Percentiles rank a stretch among this genome's conserved stretches.
phyloP scores from a whole-genome alignment of 1,139 yeast genomes.

The Candida tropicalis region DNA sequence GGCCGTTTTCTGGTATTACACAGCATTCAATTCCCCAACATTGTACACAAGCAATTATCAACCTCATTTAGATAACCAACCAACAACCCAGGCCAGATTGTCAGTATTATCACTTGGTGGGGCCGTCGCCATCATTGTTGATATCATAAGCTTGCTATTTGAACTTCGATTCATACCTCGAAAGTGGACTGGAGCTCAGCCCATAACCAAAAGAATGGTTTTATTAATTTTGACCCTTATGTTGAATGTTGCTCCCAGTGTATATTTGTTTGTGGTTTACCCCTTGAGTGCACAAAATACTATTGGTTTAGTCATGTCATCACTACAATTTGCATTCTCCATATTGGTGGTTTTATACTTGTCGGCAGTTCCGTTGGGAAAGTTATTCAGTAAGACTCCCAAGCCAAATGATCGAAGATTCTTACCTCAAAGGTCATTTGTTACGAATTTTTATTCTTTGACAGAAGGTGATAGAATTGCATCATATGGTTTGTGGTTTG shows the following conservation, averaged over 20 bases:
- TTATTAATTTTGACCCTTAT: constrained; percentile 31
- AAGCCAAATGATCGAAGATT: constrained; percentile 25
- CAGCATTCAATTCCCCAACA: constrained; percentile 55
- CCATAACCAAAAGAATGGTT: constrained; percentile 37
- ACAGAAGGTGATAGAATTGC: constrained; percentile 42
- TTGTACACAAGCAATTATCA: constrained; percentile 54
- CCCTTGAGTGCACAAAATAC: constrained; percentile 29
- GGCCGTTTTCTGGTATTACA: constrained; percentile 61
- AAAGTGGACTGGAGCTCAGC: constrained; percentile 56
- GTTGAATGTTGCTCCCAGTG: constrained; percentile 41
- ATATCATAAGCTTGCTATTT: constrained; percentile 42
- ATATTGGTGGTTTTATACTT: constrained; percentile 44
- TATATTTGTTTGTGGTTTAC: constrained; percentile 35
- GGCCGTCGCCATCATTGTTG: constrained; percentile 44
- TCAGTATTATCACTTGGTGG: constrained; percentile 57
- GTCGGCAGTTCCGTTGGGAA: constrained; percentile 49
- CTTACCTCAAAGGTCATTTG: constrained; percentile 38
- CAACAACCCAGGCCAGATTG: constrained; percentile 48
- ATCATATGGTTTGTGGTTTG: constrained; percentile 50
- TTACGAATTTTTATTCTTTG: constrained; percentile 37
- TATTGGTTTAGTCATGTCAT: constrained; percentile 39
- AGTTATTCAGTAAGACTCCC: constrained; percentile 31
- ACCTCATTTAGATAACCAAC: constrained; percentile 48
- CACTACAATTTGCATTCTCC: constrained; percentile 48
- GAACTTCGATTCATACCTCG: constrained; percentile 57